A percentile compares a stretch with the other conserved stretches of the same genome.
Conservation (phyloP, 2,329 filamentous ascomycete species). For the Aschersonia sp. region DNA sequence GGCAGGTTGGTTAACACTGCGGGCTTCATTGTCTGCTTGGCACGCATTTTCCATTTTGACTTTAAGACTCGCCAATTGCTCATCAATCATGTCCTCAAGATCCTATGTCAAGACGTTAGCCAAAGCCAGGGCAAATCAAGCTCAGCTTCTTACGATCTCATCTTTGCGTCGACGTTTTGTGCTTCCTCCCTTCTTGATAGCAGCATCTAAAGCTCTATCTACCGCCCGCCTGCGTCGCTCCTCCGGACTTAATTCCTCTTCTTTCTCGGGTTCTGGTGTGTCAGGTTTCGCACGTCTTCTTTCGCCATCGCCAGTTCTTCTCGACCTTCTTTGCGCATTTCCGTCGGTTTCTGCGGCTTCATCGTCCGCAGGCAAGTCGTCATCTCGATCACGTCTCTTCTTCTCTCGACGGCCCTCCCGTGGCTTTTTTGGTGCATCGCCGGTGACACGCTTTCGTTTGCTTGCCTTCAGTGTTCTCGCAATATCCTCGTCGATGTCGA, state of each 20-base stretch:
- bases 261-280: constrained; percentile 49
- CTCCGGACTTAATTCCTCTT: constrained; percentile 69
- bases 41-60: constrained; percentile 84
- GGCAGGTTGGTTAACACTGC: constrained; percentile 65
- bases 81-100: constrained; percentile 78
- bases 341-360: constrained; percentile 29
- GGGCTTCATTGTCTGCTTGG: constrained; percentile 70
- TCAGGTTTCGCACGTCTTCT: constrained; percentile 30
- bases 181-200: constrained; percentile 59
- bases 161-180: constrained; percentile 68
- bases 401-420: constrained; percentile 59
- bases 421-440: constrained; percentile 55
- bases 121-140: constrained; percentile 5
- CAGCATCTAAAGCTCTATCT: constrained; percentile 76
- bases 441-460: constrained; percentile 51
- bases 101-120: constrained; percentile 43
- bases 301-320: constrained; percentile 29
- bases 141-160: constrained; percentile 53
- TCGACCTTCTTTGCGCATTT: constrained; percentile 31
- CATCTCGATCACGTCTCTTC: constrained; percentile 28
- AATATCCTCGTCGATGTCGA: constrained; percentile 54
- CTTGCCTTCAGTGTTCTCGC: constrained; percentile 48
- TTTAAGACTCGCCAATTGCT: constrained; percentile 78
- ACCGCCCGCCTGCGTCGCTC: constrained; percentile 74
- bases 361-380: constrained; percentile 32